Evolutionary conservation across 1,284 basidiomycete species (phyloP), one percentile per base, ranked within the genome.

Genomic region (Lignosus rhinocerotis): DNA sequence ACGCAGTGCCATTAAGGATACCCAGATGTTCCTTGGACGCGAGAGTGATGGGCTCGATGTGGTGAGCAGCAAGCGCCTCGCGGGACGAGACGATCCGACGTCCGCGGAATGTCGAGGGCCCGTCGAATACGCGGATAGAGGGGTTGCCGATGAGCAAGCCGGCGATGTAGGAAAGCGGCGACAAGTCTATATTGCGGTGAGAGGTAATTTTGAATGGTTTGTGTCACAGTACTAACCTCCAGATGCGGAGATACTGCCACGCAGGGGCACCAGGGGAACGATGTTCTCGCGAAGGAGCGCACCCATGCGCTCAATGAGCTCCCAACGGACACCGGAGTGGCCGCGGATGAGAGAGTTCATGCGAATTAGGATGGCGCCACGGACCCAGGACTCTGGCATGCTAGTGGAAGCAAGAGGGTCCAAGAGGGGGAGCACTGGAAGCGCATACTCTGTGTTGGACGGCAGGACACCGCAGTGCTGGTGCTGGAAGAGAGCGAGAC

Each of bases 311-410:
- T 93, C 81, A 56, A 95, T 83, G 39, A 95, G 82, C 63, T 88
- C 85, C 81, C 87, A 88, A 21, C 93, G 83, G 9, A 95, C 87
- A 47, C 90, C 93, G 36, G 90, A 93, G 74, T 95, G 93, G 0
- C 92, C 93, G n/a, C 92, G 85, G 54, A 93, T 84, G 52, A 94
- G 83, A 1, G 90, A 93, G 75, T 94, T 95, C 78, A 92, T 88
- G 64, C 93, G 88, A 62, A 96, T 81, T 9, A 93, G 76, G 65
- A 95, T 93, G 1, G 93, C 92, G 14, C 90, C 93, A 51, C 92
- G 86, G n/a, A 93, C 92, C 89, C 93, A 94, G 7, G 91, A 77
- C 62, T 92, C 87, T n/a, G 93, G 93, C 89, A 94, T 93, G 60
- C 81, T 85, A 50, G 83, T 82, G 21, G 84, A 83, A n/a, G 80